Evolutionary conservation across 768 basidiomycete genomes (phyloP), one percentile per base, ranked within the genome.

Genomic region (Omphalotus guepiniiformis): DNA sequence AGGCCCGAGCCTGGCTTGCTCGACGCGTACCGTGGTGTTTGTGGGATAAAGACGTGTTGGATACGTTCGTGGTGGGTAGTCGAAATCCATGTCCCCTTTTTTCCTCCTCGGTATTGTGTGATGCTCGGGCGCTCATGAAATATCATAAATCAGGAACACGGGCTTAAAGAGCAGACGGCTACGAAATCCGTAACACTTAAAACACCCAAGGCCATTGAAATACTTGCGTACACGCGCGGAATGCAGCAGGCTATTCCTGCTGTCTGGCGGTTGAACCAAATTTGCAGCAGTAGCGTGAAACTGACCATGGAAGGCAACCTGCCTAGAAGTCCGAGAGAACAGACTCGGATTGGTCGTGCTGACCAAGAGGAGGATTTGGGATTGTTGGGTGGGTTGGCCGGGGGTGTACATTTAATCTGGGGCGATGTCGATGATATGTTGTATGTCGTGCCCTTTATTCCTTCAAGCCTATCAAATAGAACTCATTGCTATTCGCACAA

Each of bases 401-500:
- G 35, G 23, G 34, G 34, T 3, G 38, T 46, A 16, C 44, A 46
- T 12, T 13, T 46, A n/a, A 12, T 46, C 7, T 46, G 44, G 44
- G 44, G 44, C 16, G 44, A 46, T 5, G 28, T 46, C 16, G 44
- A 46, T 27, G 44, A 46, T 26, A 3, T 46, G 23, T 46, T 46
- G n/a, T n/a, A n/a, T n/a, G n/a, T n/a, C n/a, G n/a, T n/a, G n/a
- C n/a, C n/a, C n/a, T n/a, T n/a, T n/a, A n/a, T n/a, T n/a, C n/a
- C n/a, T n/a, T n/a, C n/a, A n/a, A n/a, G n/a, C n/a, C n/a, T n/a
- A n/a, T n/a, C n/a, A n/a, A n/a, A n/a, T n/a, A n/a, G n/a, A n/a
- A n/a, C n/a, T n/a, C n/a, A n/a, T n/a, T n/a, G n/a, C n/a, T n/a
- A n/a, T n/a, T n/a, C n/a, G n/a, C n/a, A n/a, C n/a, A n/a, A n/a